Base-by-base conservation (phyloP, 2,329 filamentous ascomycete species). In the Calonectria hongkongensis region DNA sequence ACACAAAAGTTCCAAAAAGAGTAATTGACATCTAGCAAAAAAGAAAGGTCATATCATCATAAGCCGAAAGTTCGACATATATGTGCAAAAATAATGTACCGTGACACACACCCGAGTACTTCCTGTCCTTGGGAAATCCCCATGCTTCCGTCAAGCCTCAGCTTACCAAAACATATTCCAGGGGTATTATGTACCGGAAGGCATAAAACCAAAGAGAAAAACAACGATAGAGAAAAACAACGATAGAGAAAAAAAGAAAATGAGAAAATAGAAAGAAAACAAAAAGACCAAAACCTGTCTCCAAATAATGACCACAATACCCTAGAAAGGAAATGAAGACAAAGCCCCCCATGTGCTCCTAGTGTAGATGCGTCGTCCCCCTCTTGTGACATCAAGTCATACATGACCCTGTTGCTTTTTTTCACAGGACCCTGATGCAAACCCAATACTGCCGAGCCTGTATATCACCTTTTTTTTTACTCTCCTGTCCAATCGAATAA, bases 121-220 rank as follows among this genome's bases (percentile, higher is more conserved):
- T 66, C 70, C 72, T 21, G 47, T 58, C 64, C 67, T 50, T 25
- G 54, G 33, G 68, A 62, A 64, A 25, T 43, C 54, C 66, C 70
- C 62, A 51, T 67, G 48, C 43, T 60, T 58, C 45, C 41, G 51
- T 33, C 65, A 63, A 50, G 62, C 74, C 72, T 69, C 39, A 74
- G 68, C 68, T 58, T 65, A 60, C 64, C 45, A 63, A 69, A 74
- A 68, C 71, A 71, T 58, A 68, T 70, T 45, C 43, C 47, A 70
- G 68, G 78, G 74, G 72, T 77, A 78, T 76, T 76, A 71, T 76
- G 68, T 73, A 73, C 70, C 70, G 36, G 66, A 74, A 48, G 62
- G 50, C 72, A 56, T 48, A 69, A 64, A 65, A 73, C 51, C 43
- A 5, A 10, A 56, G 16, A 66, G 48, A 18, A 64, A 73, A 64